Conservation (phyloP, 495 filamentous ascomycete genomes). For the Cercophora newfieldiana region DNA sequence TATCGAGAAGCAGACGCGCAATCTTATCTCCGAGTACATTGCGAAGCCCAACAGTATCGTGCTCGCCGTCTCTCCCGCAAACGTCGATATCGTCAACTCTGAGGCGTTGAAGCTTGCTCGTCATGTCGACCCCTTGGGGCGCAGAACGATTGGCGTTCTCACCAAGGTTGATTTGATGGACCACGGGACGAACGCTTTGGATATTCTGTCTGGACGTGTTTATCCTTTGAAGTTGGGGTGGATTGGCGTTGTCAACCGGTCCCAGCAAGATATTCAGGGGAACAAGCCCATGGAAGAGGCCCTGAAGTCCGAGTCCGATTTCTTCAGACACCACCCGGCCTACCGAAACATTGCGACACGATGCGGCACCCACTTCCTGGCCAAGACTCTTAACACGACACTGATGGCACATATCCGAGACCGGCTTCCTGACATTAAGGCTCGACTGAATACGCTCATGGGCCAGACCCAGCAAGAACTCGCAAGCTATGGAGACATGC, state of each 20-base stretch:
- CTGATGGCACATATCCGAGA: conserved; percentile 97
- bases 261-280: conserved; percentile 96
- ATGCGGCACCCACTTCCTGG: conserved; percentile 93
- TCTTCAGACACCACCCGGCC: conserved; percentile 95
- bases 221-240: conserved; percentile 98
- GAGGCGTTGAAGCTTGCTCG: conserved; percentile 95
- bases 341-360: conserved; percentile 94
- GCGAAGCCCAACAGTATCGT: conserved; percentile 99
- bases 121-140: conserved; percentile 93
- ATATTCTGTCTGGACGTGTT: conserved; percentile 93
- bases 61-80: conserved; percentile 93
- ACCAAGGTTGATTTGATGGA: conserved; percentile 99
- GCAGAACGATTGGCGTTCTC: conserved; percentile 93
- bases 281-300: conserved; percentile 90
- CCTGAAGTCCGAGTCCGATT: conserved; percentile 85
- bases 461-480: conserved; percentile 98
- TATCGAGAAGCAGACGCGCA: conserved; percentile 98
- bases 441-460: conserved; percentile 95
- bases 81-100: conserved; percentile 98
- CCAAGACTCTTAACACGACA: conserved; percentile 91
- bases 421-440: conserved; percentile 95
- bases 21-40: conserved; percentile 96
- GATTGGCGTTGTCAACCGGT: conserved; percentile 96
- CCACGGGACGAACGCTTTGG: conserved; percentile 95
- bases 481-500: conserved; percentile 96